These are phyloP conservation scores for Gynostemma pentaphyllum DNA, from an alignment of 306 rosid genomes.

Conservation along the genomic window DNA sequence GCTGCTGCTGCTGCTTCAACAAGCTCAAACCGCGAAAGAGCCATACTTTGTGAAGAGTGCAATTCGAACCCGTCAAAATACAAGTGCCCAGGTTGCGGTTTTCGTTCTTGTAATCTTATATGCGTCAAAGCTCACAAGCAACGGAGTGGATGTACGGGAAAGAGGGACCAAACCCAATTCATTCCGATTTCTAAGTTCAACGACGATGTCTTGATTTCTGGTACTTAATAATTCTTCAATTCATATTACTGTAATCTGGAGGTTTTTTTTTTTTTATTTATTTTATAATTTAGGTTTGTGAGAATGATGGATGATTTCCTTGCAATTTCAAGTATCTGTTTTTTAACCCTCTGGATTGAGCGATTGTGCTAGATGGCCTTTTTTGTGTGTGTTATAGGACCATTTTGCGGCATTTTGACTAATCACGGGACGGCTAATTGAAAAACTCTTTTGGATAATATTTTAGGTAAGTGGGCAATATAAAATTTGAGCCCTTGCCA, in stretches of 20 bases:
- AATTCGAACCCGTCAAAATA: conserved; percentile 49
- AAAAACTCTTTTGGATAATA: too few species aligned
- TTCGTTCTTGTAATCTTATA: conserved; percentile 62
- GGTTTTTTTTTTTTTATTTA: not conserved
- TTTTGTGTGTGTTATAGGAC: too few species aligned
- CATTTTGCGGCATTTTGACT: too few species aligned
- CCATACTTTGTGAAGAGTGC: conserved; percentile 57
- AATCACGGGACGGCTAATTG: too few species aligned
- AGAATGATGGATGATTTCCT: not conserved
- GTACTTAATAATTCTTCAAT: conserved; percentile 17
- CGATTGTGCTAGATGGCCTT: too few species aligned
- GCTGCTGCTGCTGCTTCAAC: conserved; percentile 12
- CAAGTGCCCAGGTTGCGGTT: conserved; percentile 79
- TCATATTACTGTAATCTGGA: not conserved
- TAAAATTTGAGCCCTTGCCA: too few species aligned
- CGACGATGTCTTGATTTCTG: conserved; percentile 57
- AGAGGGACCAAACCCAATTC: conserved; percentile 48
- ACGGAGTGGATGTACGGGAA: conserved; percentile 63
- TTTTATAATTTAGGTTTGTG: not conserved
- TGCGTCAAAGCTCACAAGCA: conserved; percentile 82
- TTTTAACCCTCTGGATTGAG: too few species aligned
- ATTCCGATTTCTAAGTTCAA: conserved; percentile 70
- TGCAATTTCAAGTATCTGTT: not conserved
- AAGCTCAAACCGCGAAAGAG: conserved; percentile 6
- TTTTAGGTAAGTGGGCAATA: too few species aligned